A percentile compares a stretch with the other conserved stretches of the same genome.
Conservation (phyloP, 1,139 yeast species). For the Geotrichum histeridarum region DNA sequence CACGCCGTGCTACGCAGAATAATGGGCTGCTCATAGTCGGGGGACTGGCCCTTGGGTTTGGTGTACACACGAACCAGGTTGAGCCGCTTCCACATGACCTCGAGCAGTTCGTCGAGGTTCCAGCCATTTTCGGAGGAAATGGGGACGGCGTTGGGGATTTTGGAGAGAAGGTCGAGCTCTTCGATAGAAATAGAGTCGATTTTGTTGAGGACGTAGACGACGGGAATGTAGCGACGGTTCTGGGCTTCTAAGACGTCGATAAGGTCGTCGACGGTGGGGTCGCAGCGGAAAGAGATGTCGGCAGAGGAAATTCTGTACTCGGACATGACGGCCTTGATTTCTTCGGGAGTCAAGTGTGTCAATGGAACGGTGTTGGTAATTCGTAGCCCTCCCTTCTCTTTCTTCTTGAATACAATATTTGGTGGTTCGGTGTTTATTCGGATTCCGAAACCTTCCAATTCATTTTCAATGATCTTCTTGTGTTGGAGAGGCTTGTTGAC, state of each 20-base stretch:
- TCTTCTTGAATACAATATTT: constrained; percentile 81
- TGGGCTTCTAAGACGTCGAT: constrained; percentile 91
- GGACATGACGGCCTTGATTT: constrained; percentile 89
- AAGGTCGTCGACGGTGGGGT: constrained; percentile 93
- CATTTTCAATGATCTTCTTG: constrained; percentile 87
- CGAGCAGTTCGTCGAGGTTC: constrained; percentile 91
- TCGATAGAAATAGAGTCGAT: constrained; percentile 91
- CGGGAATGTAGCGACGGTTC: constrained; percentile 89
- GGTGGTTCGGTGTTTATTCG: constrained; percentile 90
- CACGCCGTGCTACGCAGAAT: constrained; percentile 78
- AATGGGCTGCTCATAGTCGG: constrained; percentile 93
- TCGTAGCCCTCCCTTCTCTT: constrained; percentile 92
- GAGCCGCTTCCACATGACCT: constrained; percentile 89
- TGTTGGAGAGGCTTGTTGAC: constrained; percentile 94
- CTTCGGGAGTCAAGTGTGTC: constrained; percentile 86
- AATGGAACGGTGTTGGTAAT: constrained; percentile 90
- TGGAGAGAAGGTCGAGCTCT: constrained; percentile 80
- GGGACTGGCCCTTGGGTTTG: constrained; percentile 89
- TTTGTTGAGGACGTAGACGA: constrained; percentile 87
- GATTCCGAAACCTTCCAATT: constrained; percentile 95
- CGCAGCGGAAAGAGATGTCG: constrained; percentile 94
- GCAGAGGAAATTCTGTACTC: constrained; percentile 95
- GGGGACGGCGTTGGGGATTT: constrained; percentile 95
- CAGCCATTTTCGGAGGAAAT: constrained; percentile 93
- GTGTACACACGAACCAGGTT: constrained; percentile 92